A percentile compares a stretch with the other conserved stretches of the same genome.
phyloP scores from a whole-genome alignment of 2,329 filamentous ascomycete species.

The Sporothrix brasiliensis region DNA sequence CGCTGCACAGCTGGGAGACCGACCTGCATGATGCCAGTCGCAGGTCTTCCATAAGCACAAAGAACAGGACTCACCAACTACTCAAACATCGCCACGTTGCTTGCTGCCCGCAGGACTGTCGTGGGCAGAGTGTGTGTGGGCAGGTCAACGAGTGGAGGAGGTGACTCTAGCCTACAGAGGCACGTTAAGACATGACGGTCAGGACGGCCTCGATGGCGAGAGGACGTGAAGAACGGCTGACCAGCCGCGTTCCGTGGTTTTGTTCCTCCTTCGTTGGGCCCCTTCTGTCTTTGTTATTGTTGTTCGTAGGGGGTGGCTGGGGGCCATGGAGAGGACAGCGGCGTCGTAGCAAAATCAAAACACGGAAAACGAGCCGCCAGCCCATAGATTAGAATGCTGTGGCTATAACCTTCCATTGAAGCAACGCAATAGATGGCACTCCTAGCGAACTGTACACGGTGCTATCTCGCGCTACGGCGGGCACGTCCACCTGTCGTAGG shows the following conservation, averaged over 20 bases:
- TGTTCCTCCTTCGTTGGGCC: background rate
- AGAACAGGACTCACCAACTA: background rate
- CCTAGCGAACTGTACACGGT: background rate
- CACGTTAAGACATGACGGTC: too few relatives aligned
- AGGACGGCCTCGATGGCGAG: background rate
- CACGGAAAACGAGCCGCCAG: background rate
- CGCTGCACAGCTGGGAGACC: slow-evolving; percentile 8
- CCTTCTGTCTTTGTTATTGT: slow-evolving; percentile 4
- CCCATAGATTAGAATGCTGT: background rate
- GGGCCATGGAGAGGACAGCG: slow-evolving; percentile 12
- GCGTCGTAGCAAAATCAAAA: slow-evolving; percentile 4
- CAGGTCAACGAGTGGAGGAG: background rate
- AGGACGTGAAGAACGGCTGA: background rate
- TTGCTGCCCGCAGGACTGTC: background rate
- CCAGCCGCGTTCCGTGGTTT: slow-evolving; percentile 10
- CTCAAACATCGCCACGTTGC: slow-evolving; percentile 27
- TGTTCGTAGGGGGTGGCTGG: background rate
- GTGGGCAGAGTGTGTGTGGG: background rate
- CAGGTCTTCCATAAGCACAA: background rate
- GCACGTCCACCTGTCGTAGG: background rate
- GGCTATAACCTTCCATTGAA: background rate
- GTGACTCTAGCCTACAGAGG: background rate
- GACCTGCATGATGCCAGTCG: slow-evolving; percentile 9
- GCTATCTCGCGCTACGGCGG: background rate
- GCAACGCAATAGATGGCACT: background rate